Percentiles rank a stretch among this genome's conserved stretches.
phyloP scores from a whole-genome alignment of 176 grass and related monocot species.

The Guadua angustifolia region DNA sequence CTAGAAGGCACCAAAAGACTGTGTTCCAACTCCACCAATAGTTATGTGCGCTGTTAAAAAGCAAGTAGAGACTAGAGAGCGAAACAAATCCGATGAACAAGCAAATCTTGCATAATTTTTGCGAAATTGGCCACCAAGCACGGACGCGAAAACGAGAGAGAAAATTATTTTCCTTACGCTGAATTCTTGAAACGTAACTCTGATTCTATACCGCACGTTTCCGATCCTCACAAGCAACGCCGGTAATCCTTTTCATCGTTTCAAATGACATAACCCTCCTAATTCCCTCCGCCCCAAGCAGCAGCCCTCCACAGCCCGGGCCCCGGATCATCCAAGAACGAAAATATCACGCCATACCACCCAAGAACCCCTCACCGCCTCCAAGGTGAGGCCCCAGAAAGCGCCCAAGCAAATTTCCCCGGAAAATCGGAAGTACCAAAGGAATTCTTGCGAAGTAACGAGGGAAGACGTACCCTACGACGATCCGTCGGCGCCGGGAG shows the following conservation, averaged over 20 bases:
- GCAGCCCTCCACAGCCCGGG: neutral
- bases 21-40: neutral
- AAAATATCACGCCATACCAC: neutral
- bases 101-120: neutral
- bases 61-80: neutral
- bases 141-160: neutral
- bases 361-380: neutral
- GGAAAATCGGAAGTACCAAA: neutral
- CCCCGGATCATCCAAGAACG: neutral
- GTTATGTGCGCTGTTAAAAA: neutral
- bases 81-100: neutral
- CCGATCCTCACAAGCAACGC: neutral
- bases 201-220: neutral
- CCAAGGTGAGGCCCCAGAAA: neutral
- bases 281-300: neutral
- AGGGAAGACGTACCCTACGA: constrained; percentile 31
- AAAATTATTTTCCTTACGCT: neutral
- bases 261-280: neutral
- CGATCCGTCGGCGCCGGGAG: constrained; percentile 31
- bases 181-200: neutral
- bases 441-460: neutral
- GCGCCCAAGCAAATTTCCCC: neutral
- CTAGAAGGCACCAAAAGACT: neutral
- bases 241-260: neutral
- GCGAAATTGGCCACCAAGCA: neutral